Base-by-base conservation (phyloP, 2,329 filamentous ascomycete genomes). In the Colletotrichum tabaci region DNA sequence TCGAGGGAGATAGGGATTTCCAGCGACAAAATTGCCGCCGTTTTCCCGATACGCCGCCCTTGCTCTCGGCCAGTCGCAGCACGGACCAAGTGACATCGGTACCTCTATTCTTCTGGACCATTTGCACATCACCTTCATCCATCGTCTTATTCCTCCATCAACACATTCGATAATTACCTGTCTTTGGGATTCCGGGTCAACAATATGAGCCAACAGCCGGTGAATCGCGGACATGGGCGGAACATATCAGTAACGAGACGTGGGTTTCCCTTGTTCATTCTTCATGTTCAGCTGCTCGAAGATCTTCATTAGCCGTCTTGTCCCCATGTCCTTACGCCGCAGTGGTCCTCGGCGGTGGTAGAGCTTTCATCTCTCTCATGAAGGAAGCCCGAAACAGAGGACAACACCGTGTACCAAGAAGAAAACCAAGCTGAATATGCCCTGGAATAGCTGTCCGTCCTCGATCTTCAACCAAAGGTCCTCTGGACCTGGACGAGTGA, bases 401-500 rank as follows among this genome's bases (percentile, higher is more conserved):
- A n/a, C 18, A 16, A n/a, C 21, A 9, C 13, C 9, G 21, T 42
- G 4, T 21, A 21, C n/a, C 12, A 23, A 47, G 18, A n/a, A 38
- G 10, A 8, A 63, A n/a, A 21, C 40, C 6, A 44, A 30, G 38
- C 61, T 63, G 42, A 56, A 52, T 30, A 2, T 53, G 12, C 7
- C 3, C 3, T 18, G 16, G 15, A 38, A 26, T 75, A 89, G 88
- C 87, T 56, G 82, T 87, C n/a, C 83, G 91, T 55, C 88, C 92
- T 10, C 86, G 92, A 61, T 90, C 92, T 52, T 88, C 92, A 55
- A 96, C 94, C 5, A 93, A 91, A 80, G 94, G 94, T 1, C 94
- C 94, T 4, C 85, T 97, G 23, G 94, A 96, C 77, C 84, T 85
- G 73, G 90, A 92, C 74, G 92, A 96, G 93, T 96, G 87, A 82